These are phyloP conservation scores for Arthromyces matolae DNA, from an alignment of 768 basidiomycete species.

Conservation along the genomic window DNA sequence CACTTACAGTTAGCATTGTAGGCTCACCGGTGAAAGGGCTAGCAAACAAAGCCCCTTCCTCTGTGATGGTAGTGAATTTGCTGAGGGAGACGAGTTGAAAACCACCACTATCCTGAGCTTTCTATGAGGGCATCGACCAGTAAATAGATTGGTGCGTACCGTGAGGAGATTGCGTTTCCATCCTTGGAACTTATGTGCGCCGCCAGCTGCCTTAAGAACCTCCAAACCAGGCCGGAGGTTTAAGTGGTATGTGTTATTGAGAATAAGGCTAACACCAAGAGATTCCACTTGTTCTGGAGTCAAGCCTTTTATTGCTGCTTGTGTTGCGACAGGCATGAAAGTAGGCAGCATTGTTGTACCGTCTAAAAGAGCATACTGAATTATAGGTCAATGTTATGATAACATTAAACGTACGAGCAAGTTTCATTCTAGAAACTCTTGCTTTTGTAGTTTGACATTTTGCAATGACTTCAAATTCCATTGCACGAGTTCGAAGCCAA, in stretches of 20 bases:
- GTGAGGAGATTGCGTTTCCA: constrained; percentile 86
- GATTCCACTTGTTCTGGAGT: constrained; percentile 81
- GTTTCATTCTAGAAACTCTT: constrained; percentile 79
- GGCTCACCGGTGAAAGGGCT: constrained; percentile 86
- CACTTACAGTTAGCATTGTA: constrained; percentile 78
- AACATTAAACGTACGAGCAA: constrained; percentile 57
- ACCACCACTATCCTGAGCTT: constrained; percentile 75
- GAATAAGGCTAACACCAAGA: constrained; percentile 75
- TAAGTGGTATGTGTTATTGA: constrained; percentile 90
- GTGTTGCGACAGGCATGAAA: constrained; percentile 93
- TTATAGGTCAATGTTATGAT: constrained; percentile 2
- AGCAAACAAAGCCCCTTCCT: constrained; percentile 82
- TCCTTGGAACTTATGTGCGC: constrained; percentile 87
- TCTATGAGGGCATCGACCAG: background rate
- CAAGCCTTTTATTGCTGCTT: constrained; percentile 89
- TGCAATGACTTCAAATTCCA: constrained; percentile 83
- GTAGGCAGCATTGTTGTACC: constrained; percentile 81
- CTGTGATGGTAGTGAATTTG: constrained; percentile 83
- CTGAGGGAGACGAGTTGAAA: constrained; percentile 84
- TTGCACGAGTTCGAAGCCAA: constrained; percentile 29
- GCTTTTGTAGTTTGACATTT: constrained; percentile 79
- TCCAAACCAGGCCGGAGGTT: constrained; percentile 81
- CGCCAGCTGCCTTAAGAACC: constrained; percentile 70
- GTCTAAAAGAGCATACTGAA: constrained; percentile 39
- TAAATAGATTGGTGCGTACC: constrained; percentile 28